Conservation (phyloP, 257 asterid species). For the Fraxinus quadrangulata region DNA sequence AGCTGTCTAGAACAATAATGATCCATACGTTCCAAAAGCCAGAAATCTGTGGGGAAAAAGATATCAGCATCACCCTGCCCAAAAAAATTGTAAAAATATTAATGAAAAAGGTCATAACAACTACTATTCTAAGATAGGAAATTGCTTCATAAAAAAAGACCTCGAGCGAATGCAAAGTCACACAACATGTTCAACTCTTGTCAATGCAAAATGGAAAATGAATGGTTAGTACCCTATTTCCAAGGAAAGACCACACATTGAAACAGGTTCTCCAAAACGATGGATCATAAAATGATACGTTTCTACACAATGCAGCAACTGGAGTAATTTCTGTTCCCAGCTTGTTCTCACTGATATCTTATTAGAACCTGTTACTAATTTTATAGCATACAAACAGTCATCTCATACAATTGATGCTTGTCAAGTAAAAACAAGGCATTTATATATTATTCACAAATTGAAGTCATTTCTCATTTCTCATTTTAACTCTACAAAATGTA, state of each 20-base stretch:
- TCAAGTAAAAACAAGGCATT: not conserved
- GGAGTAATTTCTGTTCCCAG: not conserved
- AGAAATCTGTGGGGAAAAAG: constrained; percentile 96
- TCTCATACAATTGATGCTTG: not conserved
- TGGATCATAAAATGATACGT: not conserved
- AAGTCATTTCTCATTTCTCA: not conserved
- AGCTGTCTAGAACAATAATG: constrained; percentile 87
- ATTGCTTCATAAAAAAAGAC: not conserved
- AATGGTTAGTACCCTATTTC: not conserved
- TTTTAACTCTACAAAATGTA: not conserved
- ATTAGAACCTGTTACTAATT: not conserved
- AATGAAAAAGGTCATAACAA: constrained; percentile 12
- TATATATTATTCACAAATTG: not conserved
- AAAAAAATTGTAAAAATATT: constrained; percentile 14
- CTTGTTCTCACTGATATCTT: not conserved
- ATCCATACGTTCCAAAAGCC: constrained; percentile 81
- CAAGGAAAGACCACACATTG: not conserved
- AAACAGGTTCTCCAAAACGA: not conserved
- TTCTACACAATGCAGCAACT: not conserved
- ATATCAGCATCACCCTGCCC: constrained; percentile 95
- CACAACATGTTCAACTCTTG: not conserved
- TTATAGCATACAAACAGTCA: not conserved
- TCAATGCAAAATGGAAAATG: not conserved
- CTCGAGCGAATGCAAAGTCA: not conserved
- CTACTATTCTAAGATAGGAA: not conserved